Conservation (phyloP, 805 yeast genomes). For the Candida mattraensis region DNA sequence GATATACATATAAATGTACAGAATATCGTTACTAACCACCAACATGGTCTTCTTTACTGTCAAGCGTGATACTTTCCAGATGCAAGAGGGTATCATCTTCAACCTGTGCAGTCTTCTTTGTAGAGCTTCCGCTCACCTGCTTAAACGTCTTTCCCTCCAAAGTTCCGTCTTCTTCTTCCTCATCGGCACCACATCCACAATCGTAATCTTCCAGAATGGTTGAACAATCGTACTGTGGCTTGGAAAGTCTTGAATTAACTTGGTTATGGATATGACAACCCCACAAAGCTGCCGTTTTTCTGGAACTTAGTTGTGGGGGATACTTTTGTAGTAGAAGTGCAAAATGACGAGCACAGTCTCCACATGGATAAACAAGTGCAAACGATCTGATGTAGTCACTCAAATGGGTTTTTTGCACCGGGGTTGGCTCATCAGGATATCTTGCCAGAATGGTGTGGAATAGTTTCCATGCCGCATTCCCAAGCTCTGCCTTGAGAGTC, state of each 20-base stretch:
- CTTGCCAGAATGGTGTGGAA: conserved; percentile 91
- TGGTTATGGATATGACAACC: conserved; percentile 91
- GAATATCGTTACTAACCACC: too few species aligned
- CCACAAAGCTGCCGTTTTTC: conserved; percentile 89
- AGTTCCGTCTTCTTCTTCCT: conserved; percentile 44
- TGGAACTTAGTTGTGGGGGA: conserved; percentile 81
- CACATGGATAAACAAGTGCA: conserved; percentile 94
- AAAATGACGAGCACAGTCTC: conserved; percentile 95
- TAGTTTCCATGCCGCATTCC: conserved; percentile 88
- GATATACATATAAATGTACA: too few species aligned
- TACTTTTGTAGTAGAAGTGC: conserved; percentile 60
- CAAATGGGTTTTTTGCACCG: conserved; percentile 62
- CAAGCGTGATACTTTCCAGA: conserved; percentile 45
- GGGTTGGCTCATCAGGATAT: conserved; percentile 80
- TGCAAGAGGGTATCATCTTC: conserved; percentile 38
- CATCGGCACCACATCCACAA: conserved; percentile 91
- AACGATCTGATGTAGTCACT: conserved; percentile 65
- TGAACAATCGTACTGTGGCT: conserved; percentile 80
- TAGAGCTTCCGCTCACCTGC: conserved; percentile 1
- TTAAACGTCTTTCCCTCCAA: conserved; percentile 23
- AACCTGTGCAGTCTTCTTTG: conserved; percentile 1
- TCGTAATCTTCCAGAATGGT: conserved; percentile 86
- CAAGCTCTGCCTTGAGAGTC: conserved; percentile 65
- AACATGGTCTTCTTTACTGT: conserved; percentile 39
- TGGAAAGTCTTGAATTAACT: conserved; percentile 71